Percentiles rank a stretch among this genome's conserved stretches.
These are phyloP conservation scores for Globisporangium irregulare DNA, from an alignment of 352 stramenopile species.

Conservation along the genomic window DNA sequence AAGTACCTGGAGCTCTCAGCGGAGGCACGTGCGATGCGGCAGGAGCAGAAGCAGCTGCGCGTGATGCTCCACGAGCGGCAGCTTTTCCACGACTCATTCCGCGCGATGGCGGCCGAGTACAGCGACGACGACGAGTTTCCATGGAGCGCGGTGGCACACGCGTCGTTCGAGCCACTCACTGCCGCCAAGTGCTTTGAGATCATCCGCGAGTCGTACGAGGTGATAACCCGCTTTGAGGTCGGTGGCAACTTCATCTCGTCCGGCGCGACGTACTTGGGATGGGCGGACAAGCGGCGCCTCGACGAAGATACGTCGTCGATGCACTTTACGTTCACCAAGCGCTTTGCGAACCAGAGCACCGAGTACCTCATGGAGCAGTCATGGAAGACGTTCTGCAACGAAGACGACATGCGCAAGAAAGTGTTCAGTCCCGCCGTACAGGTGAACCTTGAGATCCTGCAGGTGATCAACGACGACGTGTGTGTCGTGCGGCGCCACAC, in stretches of 20 bases:
- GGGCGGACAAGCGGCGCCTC: constrained; percentile 52
- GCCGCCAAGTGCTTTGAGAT: constrained; percentile 33
- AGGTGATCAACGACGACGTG: constrained; percentile 48
- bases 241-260: constrained; percentile 43
- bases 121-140: constrained; percentile 17
- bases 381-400: constrained; percentile 46
- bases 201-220: constrained; percentile 57
- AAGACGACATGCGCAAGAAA: constrained; percentile 46
- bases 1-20: constrained; percentile 39
- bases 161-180: constrained; percentile 29
- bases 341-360: constrained; percentile 29
- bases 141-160: constrained; percentile 32
- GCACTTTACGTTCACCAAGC: constrained; percentile 65
- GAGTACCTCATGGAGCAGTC: constrained; percentile 42
- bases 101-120: constrained; percentile 30
- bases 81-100: constrained; percentile 48
- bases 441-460: constrained; percentile 43
- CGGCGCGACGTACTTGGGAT: constrained; percentile 50
- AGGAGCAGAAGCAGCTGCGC: constrained; percentile 48
- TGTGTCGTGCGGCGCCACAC: constrained; percentile 57
- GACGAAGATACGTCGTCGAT: constrained; percentile 41
- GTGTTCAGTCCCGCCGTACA: constrained; percentile 47
- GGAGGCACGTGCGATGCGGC: constrained; percentile 40
- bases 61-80: constrained; percentile 52
- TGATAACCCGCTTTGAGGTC: constrained; percentile 48